Conservation (phyloP, 805 yeast genomes). For the Komagataella pastoris region DNA sequence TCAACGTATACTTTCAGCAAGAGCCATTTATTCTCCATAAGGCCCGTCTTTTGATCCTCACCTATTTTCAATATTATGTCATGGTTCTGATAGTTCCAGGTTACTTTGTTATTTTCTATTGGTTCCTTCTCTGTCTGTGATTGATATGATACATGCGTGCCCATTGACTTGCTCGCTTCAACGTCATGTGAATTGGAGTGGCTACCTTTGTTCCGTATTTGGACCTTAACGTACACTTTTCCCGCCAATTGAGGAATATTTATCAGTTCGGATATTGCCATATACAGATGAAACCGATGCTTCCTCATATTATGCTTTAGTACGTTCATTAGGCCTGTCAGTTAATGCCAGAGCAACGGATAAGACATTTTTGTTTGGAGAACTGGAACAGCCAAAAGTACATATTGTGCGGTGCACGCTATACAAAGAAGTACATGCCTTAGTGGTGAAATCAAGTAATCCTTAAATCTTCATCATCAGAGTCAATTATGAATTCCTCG, state of each 20-base stretch:
- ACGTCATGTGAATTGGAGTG: slow-evolving; percentile 2
- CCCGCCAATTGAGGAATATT: slow-evolving; percentile 79
- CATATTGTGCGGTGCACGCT: neutral
- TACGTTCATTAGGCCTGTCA: neutral
- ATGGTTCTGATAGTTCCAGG: slow-evolving; percentile 25
- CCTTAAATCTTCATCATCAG: neutral
- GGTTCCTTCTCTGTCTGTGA: slow-evolving; percentile 26
- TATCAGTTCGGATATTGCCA: slow-evolving; percentile 55
- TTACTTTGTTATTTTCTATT: slow-evolving; percentile 38
- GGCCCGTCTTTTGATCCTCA: slow-evolving; percentile 22
- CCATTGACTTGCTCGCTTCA: neutral
- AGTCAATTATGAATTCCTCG: neutral
- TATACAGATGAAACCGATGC: slow-evolving; percentile 40
- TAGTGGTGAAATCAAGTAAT: neutral
- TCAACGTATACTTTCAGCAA: slow-evolving; percentile 22
- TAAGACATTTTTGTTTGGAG: neutral
- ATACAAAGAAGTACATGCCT: neutral
- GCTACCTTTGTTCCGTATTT: slow-evolving; percentile 7
- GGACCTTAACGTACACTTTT: slow-evolving; percentile 38
- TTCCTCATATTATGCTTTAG: slow-evolving; percentile 2
- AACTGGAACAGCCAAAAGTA: neutral
- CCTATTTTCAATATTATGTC: slow-evolving; percentile 25
- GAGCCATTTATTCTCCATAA: slow-evolving; percentile 29
- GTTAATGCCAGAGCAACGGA: neutral
- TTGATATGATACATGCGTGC: slow-evolving; percentile 6